phyloP scores from a whole-genome alignment of 768 basidiomycete species.

The Calocera viscosa region DNA sequence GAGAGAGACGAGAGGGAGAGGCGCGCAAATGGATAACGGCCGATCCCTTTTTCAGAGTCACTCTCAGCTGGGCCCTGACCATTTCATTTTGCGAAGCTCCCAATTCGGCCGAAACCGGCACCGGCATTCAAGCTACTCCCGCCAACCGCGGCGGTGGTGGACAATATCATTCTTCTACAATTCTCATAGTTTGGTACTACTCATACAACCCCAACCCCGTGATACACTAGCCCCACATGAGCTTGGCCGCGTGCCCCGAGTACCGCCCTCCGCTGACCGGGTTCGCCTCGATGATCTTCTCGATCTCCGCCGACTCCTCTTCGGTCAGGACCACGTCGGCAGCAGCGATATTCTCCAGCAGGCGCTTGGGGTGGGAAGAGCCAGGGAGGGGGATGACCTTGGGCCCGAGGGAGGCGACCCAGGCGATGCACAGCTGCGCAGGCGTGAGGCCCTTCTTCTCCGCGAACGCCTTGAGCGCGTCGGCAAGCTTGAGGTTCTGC shows the following conservation, averaged over 20 bases:
- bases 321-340: constrained; percentile 33
- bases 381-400: constrained; percentile 25
- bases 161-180: background rate
- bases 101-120: background rate
- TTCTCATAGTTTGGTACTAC: background rate
- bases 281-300: constrained; percentile 27
- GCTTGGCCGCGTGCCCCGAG: constrained; percentile 11
- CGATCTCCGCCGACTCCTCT: constrained; percentile 34
- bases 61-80: background rate
- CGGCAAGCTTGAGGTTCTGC: constrained; percentile 29
- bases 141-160: background rate
- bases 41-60: background rate
- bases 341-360: constrained; percentile 37
- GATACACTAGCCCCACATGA: background rate
- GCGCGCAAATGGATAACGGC: background rate
- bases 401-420: constrained; percentile 23
- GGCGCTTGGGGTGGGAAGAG: constrained; percentile 30
- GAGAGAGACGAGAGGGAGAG: background rate
- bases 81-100: background rate
- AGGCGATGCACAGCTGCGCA: constrained; percentile 33
- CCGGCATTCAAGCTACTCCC: background rate
- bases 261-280: constrained; percentile 35
- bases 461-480: constrained; percentile 25
- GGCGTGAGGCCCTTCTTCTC: constrained; percentile 28
- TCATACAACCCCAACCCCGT: background rate